Evolutionary conservation across 1,284 basidiomycete genomes (phyloP).

Genomic region (Ceratobasidium sp.): DNA sequence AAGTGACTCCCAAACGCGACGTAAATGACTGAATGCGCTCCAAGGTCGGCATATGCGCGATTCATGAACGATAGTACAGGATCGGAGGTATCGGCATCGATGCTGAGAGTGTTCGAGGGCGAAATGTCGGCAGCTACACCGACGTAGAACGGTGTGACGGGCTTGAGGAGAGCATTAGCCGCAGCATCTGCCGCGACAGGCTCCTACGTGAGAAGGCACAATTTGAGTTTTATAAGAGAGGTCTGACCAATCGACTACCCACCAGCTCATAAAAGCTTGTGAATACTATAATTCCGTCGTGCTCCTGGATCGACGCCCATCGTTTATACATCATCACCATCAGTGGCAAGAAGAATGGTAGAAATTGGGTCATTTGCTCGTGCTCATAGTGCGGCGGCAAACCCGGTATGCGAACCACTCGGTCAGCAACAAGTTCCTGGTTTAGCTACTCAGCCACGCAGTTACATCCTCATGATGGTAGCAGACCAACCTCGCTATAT

Average conservation of each 20-base stretch:
- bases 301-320: neutral
- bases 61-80: slow-evolving; percentile 35
- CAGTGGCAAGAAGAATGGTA: neutral
- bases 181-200: slow-evolving; percentile 5
- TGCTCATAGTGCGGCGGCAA: slow-evolving; percentile 24
- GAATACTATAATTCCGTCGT: neutral
- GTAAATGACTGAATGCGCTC: slow-evolving; percentile 34
- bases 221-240: neutral
- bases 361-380: slow-evolving; percentile 15
- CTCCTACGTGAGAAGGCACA: neutral
- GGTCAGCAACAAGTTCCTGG: slow-evolving; percentile 16
- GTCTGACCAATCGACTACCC: neutral
- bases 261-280: slow-evolving; percentile 28
- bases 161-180: neutral
- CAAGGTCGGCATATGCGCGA: slow-evolving; percentile 27
- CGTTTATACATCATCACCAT: neutral
- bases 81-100: neutral
- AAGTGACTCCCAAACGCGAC: slow-evolving; percentile 35
- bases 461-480: neutral
- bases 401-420: slow-evolving; percentile 23
- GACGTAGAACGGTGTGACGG: slow-evolving; percentile 10
- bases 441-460: neutral
- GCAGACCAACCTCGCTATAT: neutral
- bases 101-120: neutral
- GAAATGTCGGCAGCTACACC: slow-evolving; percentile 13